Evolutionary conservation across 495 filamentous ascomycete species (phyloP).

Genomic region (Chaetomium cochliodes): DNA sequence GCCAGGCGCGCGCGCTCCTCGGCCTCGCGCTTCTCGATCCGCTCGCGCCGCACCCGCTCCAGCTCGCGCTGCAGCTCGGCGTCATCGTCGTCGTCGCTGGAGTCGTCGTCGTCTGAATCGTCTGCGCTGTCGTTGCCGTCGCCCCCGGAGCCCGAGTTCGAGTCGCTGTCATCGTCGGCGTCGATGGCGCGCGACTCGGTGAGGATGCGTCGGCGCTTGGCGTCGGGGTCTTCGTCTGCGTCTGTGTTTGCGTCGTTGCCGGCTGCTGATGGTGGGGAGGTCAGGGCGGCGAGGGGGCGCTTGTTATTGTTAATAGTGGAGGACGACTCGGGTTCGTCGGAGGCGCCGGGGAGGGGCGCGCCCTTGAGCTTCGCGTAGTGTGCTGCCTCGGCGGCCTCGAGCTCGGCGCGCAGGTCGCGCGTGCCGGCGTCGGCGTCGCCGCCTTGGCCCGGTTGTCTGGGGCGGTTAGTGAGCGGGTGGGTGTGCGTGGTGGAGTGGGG

Average conservation of each 20-base stretch:
- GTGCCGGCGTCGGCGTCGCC: slow-evolving; percentile 68
- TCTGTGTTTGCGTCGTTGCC: neutral
- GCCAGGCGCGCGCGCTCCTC: slow-evolving; percentile 78
- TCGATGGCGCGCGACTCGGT: slow-evolving; percentile 89
- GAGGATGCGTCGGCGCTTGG: slow-evolving; percentile 82
- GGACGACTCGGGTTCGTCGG: slow-evolving; percentile 32
- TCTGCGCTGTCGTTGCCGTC: slow-evolving; percentile 40
- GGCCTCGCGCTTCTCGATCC: slow-evolving; percentile 78
- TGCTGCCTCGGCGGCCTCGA: slow-evolving; percentile 81
- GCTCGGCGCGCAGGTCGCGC: slow-evolving; percentile 87
- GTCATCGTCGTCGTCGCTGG: slow-evolving; percentile 77
- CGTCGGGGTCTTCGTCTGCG: slow-evolving; percentile 70
- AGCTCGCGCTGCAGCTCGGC: slow-evolving; percentile 88
- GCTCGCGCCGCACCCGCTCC: slow-evolving; percentile 89
- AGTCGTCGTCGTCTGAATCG: slow-evolving; percentile 39
- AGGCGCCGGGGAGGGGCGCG: slow-evolving; percentile 37
- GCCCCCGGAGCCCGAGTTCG: slow-evolving; percentile 62
- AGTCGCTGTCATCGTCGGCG: slow-evolving; percentile 77
- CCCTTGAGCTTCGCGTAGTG: slow-evolving; percentile 85
- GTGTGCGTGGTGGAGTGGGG: neutral
- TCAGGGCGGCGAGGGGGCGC: slow-evolving; percentile 61
- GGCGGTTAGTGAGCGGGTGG: neutral
- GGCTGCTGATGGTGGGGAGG: slow-evolving; percentile 16
- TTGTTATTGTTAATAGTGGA: slow-evolving; percentile 63
- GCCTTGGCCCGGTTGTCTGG: slow-evolving; percentile 82